Base-by-base conservation (phyloP, 2,329 filamentous ascomycete species). In the Beauveria rudraprayagi region DNA sequence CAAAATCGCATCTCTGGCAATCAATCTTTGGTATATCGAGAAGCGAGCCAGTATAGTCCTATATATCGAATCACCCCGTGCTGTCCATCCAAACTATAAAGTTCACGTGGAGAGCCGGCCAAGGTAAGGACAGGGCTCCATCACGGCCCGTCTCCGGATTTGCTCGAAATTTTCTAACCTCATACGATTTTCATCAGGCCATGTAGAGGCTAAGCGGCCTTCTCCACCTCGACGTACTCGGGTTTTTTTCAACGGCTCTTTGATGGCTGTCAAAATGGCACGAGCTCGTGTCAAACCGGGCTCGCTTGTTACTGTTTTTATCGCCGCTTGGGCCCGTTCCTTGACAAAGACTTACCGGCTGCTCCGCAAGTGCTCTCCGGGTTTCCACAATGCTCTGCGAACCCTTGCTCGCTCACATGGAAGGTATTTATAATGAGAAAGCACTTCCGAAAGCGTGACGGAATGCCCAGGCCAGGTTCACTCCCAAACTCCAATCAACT, bases 141-240 rank as follows among this genome's bases (percentile, higher is more conserved):
- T 41, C 14, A 41, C 44, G 46, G 44, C 30, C 55, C 30, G 44
- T 41, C 44, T 57, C 44, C 55, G 34, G 44, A 57, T 50, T 57
- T 40, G 19, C 43, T 22, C 30, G 22, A 55, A 54, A 57, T 28
- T 30, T 50, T 19, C 30, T 17, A 57, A 50, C 19, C 55, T 57
- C 55, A 50, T 57, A 57, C 55, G 55, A 57, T 34, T 57, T 57
- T 57, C 30, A 43, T 57, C 55, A 57, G 55, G 30, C 46, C 55
- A 56, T 40, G 26, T 5, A 22, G 48, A 28, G 54, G 43, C 28
- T 34, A 3, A 57, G 46, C 30, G 44, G 30, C 22, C 16, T 50
- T 40, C 55, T 22, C 55, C 55, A 57, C 55, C 30, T 4, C 34
- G 26, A 19, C 34, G 30, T 9, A 22, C 10, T 50, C 44, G 16